Evolutionary conservation across 2,329 filamentous ascomycete genomes (phyloP), one percentile per base, ranked within the genome.

Genomic region (Geosmithia flava): DNA sequence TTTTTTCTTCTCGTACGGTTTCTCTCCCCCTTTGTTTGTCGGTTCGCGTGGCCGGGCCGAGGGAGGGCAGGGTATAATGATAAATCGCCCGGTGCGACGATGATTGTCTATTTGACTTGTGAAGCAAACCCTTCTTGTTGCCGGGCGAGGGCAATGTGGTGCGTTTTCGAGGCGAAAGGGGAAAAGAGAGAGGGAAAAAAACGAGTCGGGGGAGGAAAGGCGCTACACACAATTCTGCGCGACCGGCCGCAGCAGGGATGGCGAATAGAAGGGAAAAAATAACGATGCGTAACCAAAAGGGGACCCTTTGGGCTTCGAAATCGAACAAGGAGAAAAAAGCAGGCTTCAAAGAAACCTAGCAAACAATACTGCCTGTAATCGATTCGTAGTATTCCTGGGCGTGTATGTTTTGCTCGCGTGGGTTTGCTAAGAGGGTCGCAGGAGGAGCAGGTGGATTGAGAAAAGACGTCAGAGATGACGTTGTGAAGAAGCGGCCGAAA

Each of bases 381-480:
- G 20, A 3, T 16, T 37, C 33, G 33, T 37, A 16, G 33, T 37
- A 37, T 37, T 3, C n/a, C 8, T 27, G 33, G 33, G 11, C 20
- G 41, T 16, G 37, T 47, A 29, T 33, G 39, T 20, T 23, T 44
- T 41, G 48, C 40, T 49, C 44, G 33, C 27, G 40, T 41, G 44
- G 17, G 19, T 17, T n/a, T 49, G 47, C 33, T 40, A 33, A 27
- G 59, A 60, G 54, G 60, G 59, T 59, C 47, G 59, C 62, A 59
- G 61, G 62, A 63, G 56, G 57, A 59, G 59, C 57, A 62, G 10
- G 33, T 37, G 11, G 58, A 58, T 61, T 60, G 56, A 52, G 55
- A 57, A 59, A 68, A 69, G 66, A 69, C 67, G 67, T 69, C 67
- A 69, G 67, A 68, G 67, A 69, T 69, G 67, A 69, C 67, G 67